Evolutionary conservation across 306 rosid species (phyloP).

Genomic region (Astragalus membranaceus): DNA sequence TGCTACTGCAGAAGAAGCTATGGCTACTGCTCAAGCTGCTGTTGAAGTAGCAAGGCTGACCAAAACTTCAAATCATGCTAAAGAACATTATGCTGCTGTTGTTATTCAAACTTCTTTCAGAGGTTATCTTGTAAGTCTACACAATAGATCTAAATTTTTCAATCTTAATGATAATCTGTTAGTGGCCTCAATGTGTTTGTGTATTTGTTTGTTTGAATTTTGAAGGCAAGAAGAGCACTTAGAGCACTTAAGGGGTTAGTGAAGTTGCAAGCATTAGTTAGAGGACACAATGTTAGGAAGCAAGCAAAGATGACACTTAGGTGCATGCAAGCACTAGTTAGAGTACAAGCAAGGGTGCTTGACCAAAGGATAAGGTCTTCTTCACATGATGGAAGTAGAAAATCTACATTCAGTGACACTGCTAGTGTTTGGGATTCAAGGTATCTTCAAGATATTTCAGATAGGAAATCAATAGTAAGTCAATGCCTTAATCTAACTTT

Average conservation of each 20-base stretch:
- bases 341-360: slow-evolving; percentile 84
- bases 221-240: slow-evolving; percentile 90
- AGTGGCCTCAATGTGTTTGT: not conserved
- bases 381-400: slow-evolving; percentile 75
- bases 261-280: slow-evolving; percentile 91
- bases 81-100: slow-evolving; percentile 42
- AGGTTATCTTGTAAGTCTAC: slow-evolving; percentile 72
- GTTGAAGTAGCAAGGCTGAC: slow-evolving; percentile 58
- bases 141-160: slow-evolving; percentile 9
- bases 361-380: slow-evolving; percentile 74
- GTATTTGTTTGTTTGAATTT: not conserved
- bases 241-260: slow-evolving; percentile 87
- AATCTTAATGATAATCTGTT: too few species aligned
- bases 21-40: slow-evolving; percentile 74
- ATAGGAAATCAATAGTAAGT: slow-evolving; percentile 75
- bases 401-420: slow-evolving; percentile 78
- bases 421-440: slow-evolving; percentile 61
- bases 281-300: slow-evolving; percentile 92
- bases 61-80: slow-evolving; percentile 42
- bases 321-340: slow-evolving; percentile 91
- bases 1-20: slow-evolving; percentile 81
- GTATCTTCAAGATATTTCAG: slow-evolving; percentile 71
- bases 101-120: slow-evolving; percentile 85
- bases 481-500: not conserved
- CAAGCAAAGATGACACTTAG: slow-evolving; percentile 91